Conservation (phyloP, 1,139 yeast species). For the Magnusiomyces clavatus region DNA sequence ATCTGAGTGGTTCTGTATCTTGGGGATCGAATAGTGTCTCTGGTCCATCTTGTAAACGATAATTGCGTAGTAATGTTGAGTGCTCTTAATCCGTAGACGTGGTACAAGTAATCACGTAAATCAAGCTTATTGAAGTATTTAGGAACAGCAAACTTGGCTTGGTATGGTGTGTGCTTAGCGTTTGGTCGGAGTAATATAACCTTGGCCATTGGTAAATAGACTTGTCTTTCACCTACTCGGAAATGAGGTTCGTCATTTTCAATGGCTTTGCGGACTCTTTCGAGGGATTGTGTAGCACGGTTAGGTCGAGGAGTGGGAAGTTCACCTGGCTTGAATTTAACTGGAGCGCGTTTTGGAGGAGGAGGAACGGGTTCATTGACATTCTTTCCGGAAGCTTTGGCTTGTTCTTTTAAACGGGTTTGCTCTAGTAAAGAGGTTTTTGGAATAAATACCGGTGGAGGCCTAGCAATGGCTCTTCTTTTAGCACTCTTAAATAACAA, state of each 20-base stretch:
- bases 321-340: slow-evolving; percentile 1
- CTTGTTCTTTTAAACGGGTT: background rate
- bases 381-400: background rate
- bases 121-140: slow-evolving; percentile 85
- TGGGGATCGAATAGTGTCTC: slow-evolving; percentile 55
- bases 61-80: slow-evolving; percentile 81
- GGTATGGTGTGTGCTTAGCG: slow-evolving; percentile 92
- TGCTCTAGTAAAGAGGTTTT: background rate
- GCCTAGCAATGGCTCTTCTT: slow-evolving; percentile 9
- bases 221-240: slow-evolving; percentile 60
- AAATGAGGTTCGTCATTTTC: slow-evolving; percentile 70
- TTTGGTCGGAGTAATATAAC: slow-evolving; percentile 74
- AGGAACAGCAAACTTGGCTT: slow-evolving; percentile 90
- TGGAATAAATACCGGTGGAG: slow-evolving; percentile 13
- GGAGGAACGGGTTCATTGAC: background rate
- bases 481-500: slow-evolving; percentile 10
- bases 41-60: slow-evolving; percentile 60
- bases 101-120: slow-evolving; percentile 81
- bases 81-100: slow-evolving; percentile 81
- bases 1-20: slow-evolving; percentile 74
- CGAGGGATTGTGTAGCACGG: slow-evolving; percentile 16
- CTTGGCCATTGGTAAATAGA: slow-evolving; percentile 80
- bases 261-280: slow-evolving; percentile 46
- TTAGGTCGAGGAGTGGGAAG: slow-evolving; percentile 9
- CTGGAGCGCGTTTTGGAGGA: background rate